These are phyloP conservation scores for Dillenia turbinata DNA, from an alignment of 164 flowering plant genomes.

Conservation along the genomic window DNA sequence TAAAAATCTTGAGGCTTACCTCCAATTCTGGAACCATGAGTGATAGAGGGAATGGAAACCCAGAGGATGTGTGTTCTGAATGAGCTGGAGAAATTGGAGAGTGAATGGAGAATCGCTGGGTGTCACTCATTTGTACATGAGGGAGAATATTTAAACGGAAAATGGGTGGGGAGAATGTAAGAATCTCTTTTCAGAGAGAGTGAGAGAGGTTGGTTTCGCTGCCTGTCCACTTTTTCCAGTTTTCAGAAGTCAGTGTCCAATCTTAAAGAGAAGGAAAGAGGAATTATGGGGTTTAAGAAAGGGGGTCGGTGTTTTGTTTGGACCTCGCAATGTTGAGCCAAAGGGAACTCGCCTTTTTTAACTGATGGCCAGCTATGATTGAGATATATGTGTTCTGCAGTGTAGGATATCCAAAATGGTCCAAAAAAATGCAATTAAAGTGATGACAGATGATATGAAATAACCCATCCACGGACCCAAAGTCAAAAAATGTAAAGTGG, in stretches of 20 bases:
- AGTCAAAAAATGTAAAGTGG: constrained; percentile 23
- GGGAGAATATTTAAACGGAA: constrained; percentile 55
- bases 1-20: constrained; percentile 25
- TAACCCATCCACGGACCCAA: not conserved
- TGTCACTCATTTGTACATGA: constrained; percentile 38
- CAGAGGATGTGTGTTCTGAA: constrained; percentile 11
- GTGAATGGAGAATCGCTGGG: constrained; percentile 33
- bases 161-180: constrained; percentile 62
- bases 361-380: constrained; percentile 25
- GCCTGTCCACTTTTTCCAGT: not conserved
- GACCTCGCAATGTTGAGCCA: constrained; percentile 18
- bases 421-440: constrained; percentile 15
- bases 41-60: constrained; percentile 4
- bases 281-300: constrained; percentile 10
- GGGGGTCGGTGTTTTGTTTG: constrained; percentile 18
- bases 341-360: constrained; percentile 38
- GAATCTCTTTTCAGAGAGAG: constrained; percentile 40
- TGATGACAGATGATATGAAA: constrained; percentile 7
- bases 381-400: constrained; percentile 10
- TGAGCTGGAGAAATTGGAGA: constrained; percentile 18
- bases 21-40: constrained; percentile 60
- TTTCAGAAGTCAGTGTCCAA: constrained; percentile 18
- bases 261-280: constrained; percentile 1
- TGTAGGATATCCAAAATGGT: constrained; percentile 44
- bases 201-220: constrained; percentile 1